A percentile compares a stretch with the other conserved stretches of the same genome.
Evolutionary conservation across 1,139 yeast genomes (phyloP).

Genomic region (Nakaseomyces sp.): DNA sequence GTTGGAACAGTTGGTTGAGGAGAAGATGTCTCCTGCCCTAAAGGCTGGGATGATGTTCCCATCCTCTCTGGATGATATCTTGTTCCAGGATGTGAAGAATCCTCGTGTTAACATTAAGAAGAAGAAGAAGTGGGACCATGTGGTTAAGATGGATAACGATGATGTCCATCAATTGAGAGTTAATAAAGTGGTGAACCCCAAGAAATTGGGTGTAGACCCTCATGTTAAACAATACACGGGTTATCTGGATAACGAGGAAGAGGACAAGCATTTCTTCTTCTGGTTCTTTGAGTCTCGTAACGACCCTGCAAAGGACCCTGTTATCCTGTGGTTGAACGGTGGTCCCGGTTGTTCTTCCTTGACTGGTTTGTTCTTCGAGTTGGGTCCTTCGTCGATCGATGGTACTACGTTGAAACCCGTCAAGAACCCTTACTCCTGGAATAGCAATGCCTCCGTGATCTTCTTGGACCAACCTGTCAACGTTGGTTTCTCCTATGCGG

Average conservation of each 20-base stretch:
- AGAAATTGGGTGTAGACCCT: constrained; percentile 60
- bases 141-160: constrained; percentile 37
- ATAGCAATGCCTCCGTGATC: constrained; percentile 78
- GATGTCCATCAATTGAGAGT: constrained; percentile 53
- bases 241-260: constrained; percentile 65
- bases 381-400: constrained; percentile 68
- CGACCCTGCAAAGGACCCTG: constrained; percentile 78
- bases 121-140: constrained; percentile 45
- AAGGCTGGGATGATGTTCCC: constrained; percentile 9
- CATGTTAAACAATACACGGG: constrained; percentile 77
- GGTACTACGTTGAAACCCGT: constrained; percentile 56
- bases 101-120: not conserved
- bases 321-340: constrained; percentile 82
- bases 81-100: not conserved
- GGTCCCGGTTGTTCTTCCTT: constrained; percentile 89
- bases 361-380: constrained; percentile 85
- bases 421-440: constrained; percentile 78
- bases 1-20: not conserved
- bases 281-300: constrained; percentile 89
- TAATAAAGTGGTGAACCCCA: constrained; percentile 43
- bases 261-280: constrained; percentile 75
- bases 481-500: constrained; percentile 83
- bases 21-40: not conserved
- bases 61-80: constrained; percentile 10
- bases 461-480: constrained; percentile 94